Conservation (phyloP, 306 rosid species). For the Glycine tomentella region DNA sequence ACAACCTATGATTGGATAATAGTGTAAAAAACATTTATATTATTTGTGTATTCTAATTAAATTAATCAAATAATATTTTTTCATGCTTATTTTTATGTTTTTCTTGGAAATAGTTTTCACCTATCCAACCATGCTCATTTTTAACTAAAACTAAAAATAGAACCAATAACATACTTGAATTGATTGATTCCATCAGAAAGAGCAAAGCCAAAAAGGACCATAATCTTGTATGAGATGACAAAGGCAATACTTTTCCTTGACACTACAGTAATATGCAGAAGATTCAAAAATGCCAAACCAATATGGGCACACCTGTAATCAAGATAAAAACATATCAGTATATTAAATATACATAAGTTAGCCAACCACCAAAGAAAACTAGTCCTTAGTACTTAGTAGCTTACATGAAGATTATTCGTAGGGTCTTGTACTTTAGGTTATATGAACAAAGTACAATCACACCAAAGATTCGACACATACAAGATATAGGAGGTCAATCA, state of each 20-base stretch:
- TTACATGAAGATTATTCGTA: conserved; percentile 78
- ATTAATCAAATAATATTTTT: no score
- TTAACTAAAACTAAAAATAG: no score
- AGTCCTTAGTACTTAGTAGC: conserved; percentile 19
- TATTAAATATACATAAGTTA: conserved; percentile 18
- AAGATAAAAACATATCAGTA: background rate
- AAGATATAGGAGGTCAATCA: conserved; percentile 32
- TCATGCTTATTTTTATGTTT: no score
- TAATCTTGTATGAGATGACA: conserved; percentile 65
- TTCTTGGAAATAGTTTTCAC: no score
- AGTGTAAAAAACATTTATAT: no score
- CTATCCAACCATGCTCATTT: no score
- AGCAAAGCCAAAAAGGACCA: conserved; percentile 82
- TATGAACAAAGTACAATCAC: background rate
- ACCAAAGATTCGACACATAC: conserved; percentile 14
- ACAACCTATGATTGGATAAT: background rate
- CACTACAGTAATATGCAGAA: conserved; percentile 45
- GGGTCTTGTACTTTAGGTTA: conserved; percentile 69
- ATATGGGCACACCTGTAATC: no score
- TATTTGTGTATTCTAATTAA: no score
- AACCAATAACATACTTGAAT: no score
- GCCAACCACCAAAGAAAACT: conserved; percentile 11
- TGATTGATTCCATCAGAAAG: conserved; percentile 62
- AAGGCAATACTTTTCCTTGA: conserved; percentile 65
- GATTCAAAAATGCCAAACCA: no score